Evolutionary conservation across 1,139 yeast genomes (phyloP).

Genomic region (Geotrichum klebahnii): DNA sequence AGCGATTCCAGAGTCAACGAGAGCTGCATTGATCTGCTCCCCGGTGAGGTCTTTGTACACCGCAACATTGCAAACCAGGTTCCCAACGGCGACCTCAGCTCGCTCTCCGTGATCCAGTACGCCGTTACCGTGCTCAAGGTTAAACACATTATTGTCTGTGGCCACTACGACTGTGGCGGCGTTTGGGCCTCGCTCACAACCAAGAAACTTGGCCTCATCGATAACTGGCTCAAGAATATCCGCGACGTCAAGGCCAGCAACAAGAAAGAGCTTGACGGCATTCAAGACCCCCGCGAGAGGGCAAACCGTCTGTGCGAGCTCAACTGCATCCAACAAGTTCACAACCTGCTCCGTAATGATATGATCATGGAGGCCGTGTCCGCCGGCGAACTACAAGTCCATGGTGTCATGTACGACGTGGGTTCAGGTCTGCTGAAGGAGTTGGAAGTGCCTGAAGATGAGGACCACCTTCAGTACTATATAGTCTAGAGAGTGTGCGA

Average conservation of each 20-base stretch:
- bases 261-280: conserved; percentile 39
- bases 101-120: conserved; percentile 81
- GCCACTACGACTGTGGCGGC: conserved; percentile 98
- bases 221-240: conserved; percentile 71
- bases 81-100: conserved; percentile 64
- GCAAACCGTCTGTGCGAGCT: conserved; percentile 70
- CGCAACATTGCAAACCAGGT: conserved; percentile 87
- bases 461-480: conserved; percentile 28
- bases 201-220: conserved; percentile 65
- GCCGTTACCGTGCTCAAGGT: conserved; percentile 87
- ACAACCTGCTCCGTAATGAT: conserved; percentile 60
- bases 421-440: conserved; percentile 62
- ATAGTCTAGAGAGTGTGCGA: conserved; percentile 9
- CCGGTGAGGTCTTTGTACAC: conserved; percentile 93
- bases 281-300: conserved; percentile 45
- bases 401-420: conserved; percentile 88
- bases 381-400: conserved; percentile 72
- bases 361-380: conserved; percentile 69
- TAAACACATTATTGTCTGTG: conserved; percentile 79
- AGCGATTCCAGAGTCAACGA: conserved; percentile 92
- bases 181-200: conserved; percentile 78
- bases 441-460: conserved; percentile 41
- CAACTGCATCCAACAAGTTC: conserved; percentile 63
- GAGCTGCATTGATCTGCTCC: conserved; percentile 64
- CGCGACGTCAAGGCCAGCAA: conserved; percentile 66